A percentile compares a stretch with the other conserved stretches of the same genome.
Conservation (phyloP, 2,329 filamentous ascomycete genomes). For the Fusarium torreyae region DNA sequence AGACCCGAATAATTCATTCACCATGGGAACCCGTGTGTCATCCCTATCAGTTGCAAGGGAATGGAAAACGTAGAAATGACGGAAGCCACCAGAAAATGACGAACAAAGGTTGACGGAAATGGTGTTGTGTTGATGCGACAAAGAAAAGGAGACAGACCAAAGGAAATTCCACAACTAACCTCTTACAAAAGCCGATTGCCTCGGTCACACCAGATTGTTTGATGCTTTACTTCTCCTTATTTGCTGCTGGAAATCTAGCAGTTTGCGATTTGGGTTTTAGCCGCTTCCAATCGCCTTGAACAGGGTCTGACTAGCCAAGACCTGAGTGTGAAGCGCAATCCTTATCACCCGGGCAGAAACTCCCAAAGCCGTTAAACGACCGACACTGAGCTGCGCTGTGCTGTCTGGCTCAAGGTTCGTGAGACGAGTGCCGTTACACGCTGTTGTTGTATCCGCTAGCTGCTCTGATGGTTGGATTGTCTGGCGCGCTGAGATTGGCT, state of each 20-base stretch:
- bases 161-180: slow-evolving; percentile 43
- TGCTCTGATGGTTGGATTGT: slow-evolving; percentile 19
- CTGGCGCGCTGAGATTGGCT: slow-evolving; percentile 38
- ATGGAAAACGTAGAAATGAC: slow-evolving; percentile 14
- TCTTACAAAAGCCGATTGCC: slow-evolving; percentile 33
- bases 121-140: slow-evolving; percentile 26
- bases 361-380: slow-evolving; percentile 14
- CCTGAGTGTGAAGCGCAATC: slow-evolving; percentile 9
- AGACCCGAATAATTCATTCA: too few species aligned
- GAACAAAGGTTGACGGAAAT: slow-evolving; percentile 6
- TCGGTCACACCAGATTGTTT: slow-evolving; percentile 22
- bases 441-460: slow-evolving; percentile 20
- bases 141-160: slow-evolving; percentile 26
- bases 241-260: slow-evolving; percentile 1
- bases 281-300: slow-evolving; percentile 22
- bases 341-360: slow-evolving; percentile 16
- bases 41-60: slow-evolving; percentile 8
- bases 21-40: slow-evolving; percentile 1
- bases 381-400: neutral
- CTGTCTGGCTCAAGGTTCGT: slow-evolving; percentile 8
- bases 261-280: slow-evolving; percentile 20
- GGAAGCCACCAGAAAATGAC: slow-evolving; percentile 16
- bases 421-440: slow-evolving; percentile 30
- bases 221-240: slow-evolving; percentile 2
- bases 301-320: slow-evolving; percentile 26